These are phyloP conservation scores for Bryoerythrophyllum caledonicum DNA, from an alignment of 225 moss, liverwort and hornwort species.

Conservation along the genomic window DNA sequence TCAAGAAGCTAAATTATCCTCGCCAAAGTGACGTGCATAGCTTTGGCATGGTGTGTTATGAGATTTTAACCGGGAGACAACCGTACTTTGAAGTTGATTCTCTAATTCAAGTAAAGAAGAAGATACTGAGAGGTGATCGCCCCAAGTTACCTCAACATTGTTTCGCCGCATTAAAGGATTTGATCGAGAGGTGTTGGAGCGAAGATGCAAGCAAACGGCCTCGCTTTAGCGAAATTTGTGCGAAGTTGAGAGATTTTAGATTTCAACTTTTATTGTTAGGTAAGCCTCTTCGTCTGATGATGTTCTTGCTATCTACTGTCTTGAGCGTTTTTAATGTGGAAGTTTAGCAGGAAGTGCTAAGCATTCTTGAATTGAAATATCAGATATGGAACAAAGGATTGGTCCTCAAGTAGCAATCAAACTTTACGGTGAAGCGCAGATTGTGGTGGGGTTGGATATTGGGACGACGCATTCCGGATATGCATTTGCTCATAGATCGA, in stretches of 20 bases:
- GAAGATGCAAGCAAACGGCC: background rate
- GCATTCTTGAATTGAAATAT: background rate
- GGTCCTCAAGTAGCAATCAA: background rate
- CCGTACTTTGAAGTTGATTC: background rate
- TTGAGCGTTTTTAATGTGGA: too few species aligned
- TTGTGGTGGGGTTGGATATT: constrained; percentile 64
- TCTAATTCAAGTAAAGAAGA: background rate
- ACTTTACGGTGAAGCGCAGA: constrained; percentile 29
- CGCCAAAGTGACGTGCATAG: background rate
- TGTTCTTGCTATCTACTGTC: too few species aligned
- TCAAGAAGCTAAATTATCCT: background rate
- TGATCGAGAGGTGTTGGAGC: background rate
- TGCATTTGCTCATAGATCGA: constrained; percentile 50
- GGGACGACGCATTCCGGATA: constrained; percentile 63
- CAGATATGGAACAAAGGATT: background rate
- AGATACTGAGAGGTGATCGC: background rate
- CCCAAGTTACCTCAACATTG: background rate
- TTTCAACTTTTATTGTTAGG: background rate
- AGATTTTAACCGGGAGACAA: background rate
- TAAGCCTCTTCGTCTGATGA: background rate
- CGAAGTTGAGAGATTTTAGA: background rate
- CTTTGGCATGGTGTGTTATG: constrained; percentile 10
- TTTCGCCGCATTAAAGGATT: background rate
- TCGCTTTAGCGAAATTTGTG: background rate
- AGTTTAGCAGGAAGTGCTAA: background rate